Base-by-base conservation (phyloP, 75 land plant species). In the Pinus tabuliformis region DNA sequence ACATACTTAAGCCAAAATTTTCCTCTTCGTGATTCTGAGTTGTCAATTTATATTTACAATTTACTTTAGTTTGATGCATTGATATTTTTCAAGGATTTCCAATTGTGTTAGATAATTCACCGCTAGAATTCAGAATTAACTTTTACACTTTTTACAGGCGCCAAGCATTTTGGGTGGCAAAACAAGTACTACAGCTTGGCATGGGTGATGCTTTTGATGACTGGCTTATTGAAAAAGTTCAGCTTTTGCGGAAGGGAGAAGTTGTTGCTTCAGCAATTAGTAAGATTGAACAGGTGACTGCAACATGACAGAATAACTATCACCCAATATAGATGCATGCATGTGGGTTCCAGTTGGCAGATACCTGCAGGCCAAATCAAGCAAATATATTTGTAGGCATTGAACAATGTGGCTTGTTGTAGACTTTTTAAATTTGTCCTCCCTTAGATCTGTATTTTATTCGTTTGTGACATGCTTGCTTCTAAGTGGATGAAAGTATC, bases 171-270 rank as follows among this genome's bases (percentile, higher is more conserved):
- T 97, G 99, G 99, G 95, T 97, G 78, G 98, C 92, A 13, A 97
- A 95, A 79, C 98, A 93, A 70, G 76, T 97, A 33, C 76, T 97
- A 74, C 99, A 97, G 78, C 73, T 97, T 37, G 99, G 99, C 77
- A 95, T 97, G 96, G 99, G 98, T 37, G 99, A 97, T 91, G 99
- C 99, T 22, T 77, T 97, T 76, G 99, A 97, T 84, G 99, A 97
- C 77, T 97, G 98, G 98, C 63, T 97, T 54, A 82, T 97, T 78
- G 91, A 83, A 42, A 91, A 93, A 84, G 89, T 97, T 37, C 98
- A 87, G 63, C 84, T 84, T 73, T 78, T 97, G 58, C 86, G 99
- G 42, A 89, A 78, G 78, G 99, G 98, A 49, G 85, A 92, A 39
- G 85, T 90, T 24, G 78, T 97, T 78, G 98, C 98, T 75, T 89